Evolutionary conservation across 2,329 filamentous ascomycete species (phyloP).

Genomic region (Alternaria rosae): DNA sequence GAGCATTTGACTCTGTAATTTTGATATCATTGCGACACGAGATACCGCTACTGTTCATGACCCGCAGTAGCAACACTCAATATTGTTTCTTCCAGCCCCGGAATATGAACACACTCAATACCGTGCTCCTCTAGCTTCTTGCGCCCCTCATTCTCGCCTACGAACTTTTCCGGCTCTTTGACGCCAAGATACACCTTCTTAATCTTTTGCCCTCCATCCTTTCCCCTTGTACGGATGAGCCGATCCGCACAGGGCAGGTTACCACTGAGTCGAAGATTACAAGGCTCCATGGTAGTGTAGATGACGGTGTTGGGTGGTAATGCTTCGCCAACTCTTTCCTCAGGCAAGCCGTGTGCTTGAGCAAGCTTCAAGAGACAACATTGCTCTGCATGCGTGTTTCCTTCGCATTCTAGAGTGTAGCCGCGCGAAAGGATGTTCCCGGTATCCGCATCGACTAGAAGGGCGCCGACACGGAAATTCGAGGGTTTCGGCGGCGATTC

Average conservation of each 20-base stretch:
- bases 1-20: neutral
- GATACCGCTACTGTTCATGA: slow-evolving; percentile 58
- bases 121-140: slow-evolving; percentile 74
- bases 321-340: slow-evolving; percentile 62
- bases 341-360: slow-evolving; percentile 48
- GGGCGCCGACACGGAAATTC: slow-evolving; percentile 93
- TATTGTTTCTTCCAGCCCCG: slow-evolving; percentile 82
- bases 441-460: slow-evolving; percentile 70
- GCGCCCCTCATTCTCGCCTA: slow-evolving; percentile 79
- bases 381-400: slow-evolving; percentile 97
- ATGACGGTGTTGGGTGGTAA: slow-evolving; percentile 67
- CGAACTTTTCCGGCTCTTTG: slow-evolving; percentile 88
- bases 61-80: slow-evolving; percentile 83
- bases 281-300: slow-evolving; percentile 95
- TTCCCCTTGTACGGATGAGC: slow-evolving; percentile 64
- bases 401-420: slow-evolving; percentile 87
- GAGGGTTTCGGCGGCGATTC: slow-evolving; percentile 85
- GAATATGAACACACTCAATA: slow-evolving; percentile 74
- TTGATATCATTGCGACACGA: neutral
- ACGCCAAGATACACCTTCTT: slow-evolving; percentile 86
- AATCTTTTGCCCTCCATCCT: slow-evolving; percentile 65
- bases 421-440: slow-evolving; percentile 76
- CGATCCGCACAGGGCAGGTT: slow-evolving; percentile 81
- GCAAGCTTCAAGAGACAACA: slow-evolving; percentile 81
- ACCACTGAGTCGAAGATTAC: slow-evolving; percentile 75